Conservation (phyloP, 805 yeast species). For the Metschnikowia noctiluminum region DNA sequence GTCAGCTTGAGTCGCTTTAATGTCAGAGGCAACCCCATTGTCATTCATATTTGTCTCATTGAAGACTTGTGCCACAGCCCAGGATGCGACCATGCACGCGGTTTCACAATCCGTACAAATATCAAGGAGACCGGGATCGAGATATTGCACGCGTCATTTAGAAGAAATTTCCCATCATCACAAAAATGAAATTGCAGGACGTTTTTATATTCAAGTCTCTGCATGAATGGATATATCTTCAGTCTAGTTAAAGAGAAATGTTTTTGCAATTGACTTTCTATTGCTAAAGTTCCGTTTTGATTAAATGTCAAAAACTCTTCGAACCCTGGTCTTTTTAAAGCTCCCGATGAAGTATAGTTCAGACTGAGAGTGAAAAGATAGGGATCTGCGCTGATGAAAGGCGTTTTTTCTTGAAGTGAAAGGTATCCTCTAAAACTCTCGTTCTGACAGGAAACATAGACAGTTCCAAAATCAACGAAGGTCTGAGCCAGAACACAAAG, state of each 20-base stretch:
- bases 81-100: neutral
- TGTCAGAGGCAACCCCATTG: neutral
- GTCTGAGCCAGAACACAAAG: neutral
- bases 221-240: neutral
- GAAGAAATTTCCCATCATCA: neutral
- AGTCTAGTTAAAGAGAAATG: neutral
- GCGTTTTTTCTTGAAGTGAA: neutral
- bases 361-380: neutral
- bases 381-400: neutral
- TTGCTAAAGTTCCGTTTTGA: neutral
- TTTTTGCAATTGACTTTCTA: neutral
- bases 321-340: neutral
- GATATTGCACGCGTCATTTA: neutral
- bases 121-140: neutral
- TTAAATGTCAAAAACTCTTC: neutral
- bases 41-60: neutral
- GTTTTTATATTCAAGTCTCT: neutral
- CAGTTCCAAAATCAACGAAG: neutral
- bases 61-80: neutral
- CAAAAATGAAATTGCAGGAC: neutral
- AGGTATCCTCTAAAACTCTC: neutral
- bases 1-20: neutral
- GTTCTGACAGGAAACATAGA: neutral
- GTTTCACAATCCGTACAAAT: neutral
- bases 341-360: neutral